Base-by-base conservation (phyloP, 257 asterid genomes). In the Ilex asprella region DNA sequence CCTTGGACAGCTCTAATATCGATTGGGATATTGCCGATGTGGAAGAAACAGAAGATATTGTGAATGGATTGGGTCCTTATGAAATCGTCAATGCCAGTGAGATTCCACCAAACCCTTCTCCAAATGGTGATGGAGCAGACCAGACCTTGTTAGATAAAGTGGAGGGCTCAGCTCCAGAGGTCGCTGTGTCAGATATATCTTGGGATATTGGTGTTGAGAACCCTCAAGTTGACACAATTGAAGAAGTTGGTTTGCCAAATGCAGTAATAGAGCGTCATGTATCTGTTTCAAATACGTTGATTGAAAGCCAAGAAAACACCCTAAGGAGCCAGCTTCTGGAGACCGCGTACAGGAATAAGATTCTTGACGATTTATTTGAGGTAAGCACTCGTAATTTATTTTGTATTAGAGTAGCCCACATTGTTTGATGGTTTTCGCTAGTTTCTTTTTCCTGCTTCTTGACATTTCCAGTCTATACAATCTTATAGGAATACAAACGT, bases 281-380 rank as follows among this genome's bases (percentile, higher is more conserved):
- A 41, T 29, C 63, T 43, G 29, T 71, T 69, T 66, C 71, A 41
- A 58, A 63, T 64, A 52, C 77, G 61, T 69, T 70, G 44, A 55
- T 70, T 67, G 88, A 62, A 30, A 75, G 68, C 56, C 59, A 70
- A 16, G 86, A 66, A 41, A 59, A 72, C 71, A 64, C 65, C 69
- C 73, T 73, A 16, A 85, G 89, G 81, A 89, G 97, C 76, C 88
- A 74, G 75, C 93, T 92, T 75, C 70, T 89, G 87, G 99, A 92
- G 74, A 92, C 91, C 13, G 97, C 87, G 61, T 92, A 85, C 69
- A 75, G 97, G 84, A 92, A 92, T 79, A 85, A 80, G 83, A 87
- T 87, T 78, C 99, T 92, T 43, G 96, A 92, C 78, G 94, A 92
- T 87, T 77, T 89, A 73, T 89, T 82, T 69, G 99, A 92, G 99